A percentile compares a stretch with the other conserved stretches of the same genome.
Conservation (phyloP, 106 monocot genomes). For the Dioscorea dumetorum region DNA sequence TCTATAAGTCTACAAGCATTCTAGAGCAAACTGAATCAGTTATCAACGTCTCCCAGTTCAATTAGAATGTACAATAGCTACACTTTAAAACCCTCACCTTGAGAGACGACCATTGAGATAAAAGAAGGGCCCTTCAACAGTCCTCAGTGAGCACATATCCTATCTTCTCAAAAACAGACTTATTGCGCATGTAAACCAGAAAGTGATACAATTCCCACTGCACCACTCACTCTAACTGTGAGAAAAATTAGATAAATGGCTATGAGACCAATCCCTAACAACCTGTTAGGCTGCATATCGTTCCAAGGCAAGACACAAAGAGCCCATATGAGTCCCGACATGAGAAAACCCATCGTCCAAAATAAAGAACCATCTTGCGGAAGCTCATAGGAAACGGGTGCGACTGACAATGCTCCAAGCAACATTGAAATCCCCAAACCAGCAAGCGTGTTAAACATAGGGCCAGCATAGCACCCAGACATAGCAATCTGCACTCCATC, state of each 20-base stretch:
- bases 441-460: conserved; percentile 95
- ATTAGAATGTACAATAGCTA: no score
- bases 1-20: no score
- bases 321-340: conserved; percentile 45
- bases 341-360: conserved; percentile 60
- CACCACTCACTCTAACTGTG: conserved; percentile 22
- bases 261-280: conserved; percentile 43
- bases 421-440: conserved; percentile 81
- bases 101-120: no score
- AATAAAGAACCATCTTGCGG: conserved; percentile 58
- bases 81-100: no score
- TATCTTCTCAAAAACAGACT: no score
- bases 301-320: conserved; percentile 27
- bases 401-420: conserved; percentile 52
- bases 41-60: no score
- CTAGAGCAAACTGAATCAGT: no score
- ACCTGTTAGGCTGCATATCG: conserved; percentile 35
- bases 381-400: conserved; percentile 47
- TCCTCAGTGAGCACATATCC: no score
- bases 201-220: conserved; percentile 20
- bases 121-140: no score
- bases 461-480: conserved; percentile 97
- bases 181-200: conserved; percentile 6
- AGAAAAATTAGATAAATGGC: conserved; percentile 39
- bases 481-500: conserved; percentile 94